Conservation (phyloP, 1,139 yeast species). For the Zygoascus sp. region DNA sequence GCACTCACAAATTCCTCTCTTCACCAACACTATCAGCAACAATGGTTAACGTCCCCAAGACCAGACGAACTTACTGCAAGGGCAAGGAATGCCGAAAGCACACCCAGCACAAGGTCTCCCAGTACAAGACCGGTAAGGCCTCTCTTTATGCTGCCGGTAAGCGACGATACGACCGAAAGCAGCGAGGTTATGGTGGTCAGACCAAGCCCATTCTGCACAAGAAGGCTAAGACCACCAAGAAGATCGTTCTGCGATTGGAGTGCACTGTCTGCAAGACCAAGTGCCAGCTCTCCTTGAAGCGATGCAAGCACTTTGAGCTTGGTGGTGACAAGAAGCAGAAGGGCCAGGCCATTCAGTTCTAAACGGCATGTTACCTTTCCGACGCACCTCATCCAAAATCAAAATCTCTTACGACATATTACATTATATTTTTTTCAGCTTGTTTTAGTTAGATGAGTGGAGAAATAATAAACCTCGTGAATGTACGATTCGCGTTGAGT, state of each 20-base stretch:
- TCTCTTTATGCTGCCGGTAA: slow-evolving; percentile 99
- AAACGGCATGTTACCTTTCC: slow-evolving; percentile 32
- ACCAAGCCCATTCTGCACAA: slow-evolving; percentile 99
- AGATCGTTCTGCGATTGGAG: slow-evolving; percentile 98
- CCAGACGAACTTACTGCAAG: slow-evolving; percentile 99
- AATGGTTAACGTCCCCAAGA: slow-evolving; percentile 99
- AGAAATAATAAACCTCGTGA: slow-evolving; percentile 6
- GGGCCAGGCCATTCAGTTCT: slow-evolving; percentile 97
- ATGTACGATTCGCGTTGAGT: neutral
- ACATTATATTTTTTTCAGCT: slow-evolving; percentile 5
- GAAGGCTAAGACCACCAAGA: slow-evolving; percentile 99
- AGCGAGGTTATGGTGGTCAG: slow-evolving; percentile 99
- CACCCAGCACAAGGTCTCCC: slow-evolving; percentile 99
- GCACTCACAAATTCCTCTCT: slow-evolving; percentile 4
- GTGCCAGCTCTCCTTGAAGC: slow-evolving; percentile 96
- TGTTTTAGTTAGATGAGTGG: slow-evolving; percentile 5
- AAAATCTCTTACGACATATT: slow-evolving; percentile 9
- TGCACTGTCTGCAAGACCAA: slow-evolving; percentile 98
- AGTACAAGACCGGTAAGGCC: slow-evolving; percentile 99
- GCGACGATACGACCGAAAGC: slow-evolving; percentile 99
- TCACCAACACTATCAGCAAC: slow-evolving; percentile 10
- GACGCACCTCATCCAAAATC: neutral
- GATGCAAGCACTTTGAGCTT: slow-evolving; percentile 99
- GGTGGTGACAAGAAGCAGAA: slow-evolving; percentile 99
- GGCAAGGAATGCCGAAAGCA: slow-evolving; percentile 99